Evolutionary conservation across 345 rosid genomes (phyloP), one percentile per base, ranked within the genome.

Genomic region (Pistacia atlantica): DNA sequence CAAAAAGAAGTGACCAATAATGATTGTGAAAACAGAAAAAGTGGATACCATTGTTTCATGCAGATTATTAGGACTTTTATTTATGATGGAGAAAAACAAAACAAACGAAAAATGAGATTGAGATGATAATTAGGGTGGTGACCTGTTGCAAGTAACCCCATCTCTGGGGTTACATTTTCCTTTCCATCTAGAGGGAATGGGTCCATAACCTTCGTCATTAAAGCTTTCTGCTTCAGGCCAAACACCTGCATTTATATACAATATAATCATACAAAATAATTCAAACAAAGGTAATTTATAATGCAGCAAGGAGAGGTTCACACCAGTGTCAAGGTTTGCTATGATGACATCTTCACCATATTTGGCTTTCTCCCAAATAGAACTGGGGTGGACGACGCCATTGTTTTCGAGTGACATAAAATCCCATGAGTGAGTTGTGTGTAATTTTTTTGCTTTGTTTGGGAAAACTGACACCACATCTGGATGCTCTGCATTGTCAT

Each of bases 211-310:
- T 66, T 62, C 73, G 14, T 81, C 87, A 16, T 79, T 83, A 35
- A 92, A 92, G 82, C 92, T 91, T 69, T 80, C 54, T 13, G 88
- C 84, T 82, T 92, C 95, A 0, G 93, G 90, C 93, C 95, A 89
- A 51, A 92, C 95, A 78, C 93, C 95, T 92, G 13, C 7, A 55
- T 18, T 17, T 52, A 31, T 70, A 56, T 3, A 55, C 46, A 35
- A n/a, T 4, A 12, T 22, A 25, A 8, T 22, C 37, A 70, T 55
- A 61, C 16, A 10, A 16, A 55, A 4, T n/a, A 51, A 65, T 54
- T 58, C 75, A 63, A 35, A 1, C 55, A 12, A 11, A 14, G 35
- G 31, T 52, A 25, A 31, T 51, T 31, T 52, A 16, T 16, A 55
- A 13, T 35, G 73, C 73, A 69, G 25, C 61, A 54, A 18, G 11